Evolutionary conservation across 169 alveolate genomes (phyloP), one percentile per base, ranked within the genome.

Genomic region (Eimeria tenella): DNA sequence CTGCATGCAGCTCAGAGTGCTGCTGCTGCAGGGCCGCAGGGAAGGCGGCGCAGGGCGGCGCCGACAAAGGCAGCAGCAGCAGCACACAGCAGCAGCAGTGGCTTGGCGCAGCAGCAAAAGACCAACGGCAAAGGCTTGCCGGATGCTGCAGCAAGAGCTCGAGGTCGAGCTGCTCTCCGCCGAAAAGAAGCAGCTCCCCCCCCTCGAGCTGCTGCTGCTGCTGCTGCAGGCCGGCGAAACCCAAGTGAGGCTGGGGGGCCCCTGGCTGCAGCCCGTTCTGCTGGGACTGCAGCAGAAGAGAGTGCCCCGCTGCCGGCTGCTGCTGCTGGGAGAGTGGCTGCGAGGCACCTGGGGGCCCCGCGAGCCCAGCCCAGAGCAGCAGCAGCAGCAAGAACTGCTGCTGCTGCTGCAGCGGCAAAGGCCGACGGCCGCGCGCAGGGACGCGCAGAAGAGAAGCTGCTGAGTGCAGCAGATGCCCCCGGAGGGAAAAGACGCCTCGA

Each of bases 31-130:
- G 52, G 52, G 83, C 83, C 52, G 21, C 58, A 8, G 52, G 60
- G 56, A 49, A 49, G 83, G 82, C 82, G 82, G 50, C 82, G 82
- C 23, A 71, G 23, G 7, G 82, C 55, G 7, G 58, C 82, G 23
- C 53, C 23, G 6, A 23, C 23, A 5, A 71, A 63, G 65, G 86
- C 31, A 65, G 86, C 86, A 52, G 52, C 86, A 65, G 21, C 31
- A 65, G 74, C 74, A 65, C 42, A 21, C 86, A 52, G 52, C 86
- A 50, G 63, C 86, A 42, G 65, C 60, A 21, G 63, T 2, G 42
- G 42, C 42, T 31, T 31, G 42, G 42, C 42, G 42, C 86, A 42
- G 86, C 86, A 7, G 86, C 86, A n/a, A 63, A 75, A 75, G 65
- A 25, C 31, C 25, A 19, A 10, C 60, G 86, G 86, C 25, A 63